Percentiles rank a stretch among this genome's conserved stretches.
phyloP scores from a whole-genome alignment of 441 rosid genomes.

The Gossypium davidsonii region DNA sequence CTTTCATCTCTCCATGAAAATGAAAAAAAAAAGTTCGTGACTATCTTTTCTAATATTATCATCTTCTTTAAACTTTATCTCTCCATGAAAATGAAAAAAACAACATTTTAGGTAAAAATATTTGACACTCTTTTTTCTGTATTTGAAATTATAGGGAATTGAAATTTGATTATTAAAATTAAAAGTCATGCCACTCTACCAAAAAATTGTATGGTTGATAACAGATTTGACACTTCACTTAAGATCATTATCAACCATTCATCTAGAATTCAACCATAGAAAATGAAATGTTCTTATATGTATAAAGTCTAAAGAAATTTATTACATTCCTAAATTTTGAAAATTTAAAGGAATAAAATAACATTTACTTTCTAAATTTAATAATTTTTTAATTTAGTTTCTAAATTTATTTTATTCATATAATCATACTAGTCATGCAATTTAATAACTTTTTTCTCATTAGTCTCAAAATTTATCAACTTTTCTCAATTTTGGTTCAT shows the following conservation, averaged over 20 bases:
- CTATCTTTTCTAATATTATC: not conserved
- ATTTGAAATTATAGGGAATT: not conserved
- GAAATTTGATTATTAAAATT: not conserved
- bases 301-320: not conserved
- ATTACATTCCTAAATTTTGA: not conserved
- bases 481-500: no score
- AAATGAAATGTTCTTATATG: not conserved
- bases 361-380: no score
- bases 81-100: no score
- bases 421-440: no score
- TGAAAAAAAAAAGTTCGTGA: no score
- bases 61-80: no score
- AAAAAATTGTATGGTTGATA: not conserved
- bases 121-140: not conserved
- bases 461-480: no score
- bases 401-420: no score
- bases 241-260: not conserved
- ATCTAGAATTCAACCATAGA: not conserved
- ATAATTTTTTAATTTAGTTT: no score
- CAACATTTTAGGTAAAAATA: not conserved
- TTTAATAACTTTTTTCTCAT: no score
- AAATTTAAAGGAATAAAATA: not conserved
- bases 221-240: not conserved
- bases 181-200: not conserved
- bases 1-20: no score